Evolutionary conservation across 1,284 basidiomycete genomes (phyloP).

Genomic region (Wolfiporia cocos): DNA sequence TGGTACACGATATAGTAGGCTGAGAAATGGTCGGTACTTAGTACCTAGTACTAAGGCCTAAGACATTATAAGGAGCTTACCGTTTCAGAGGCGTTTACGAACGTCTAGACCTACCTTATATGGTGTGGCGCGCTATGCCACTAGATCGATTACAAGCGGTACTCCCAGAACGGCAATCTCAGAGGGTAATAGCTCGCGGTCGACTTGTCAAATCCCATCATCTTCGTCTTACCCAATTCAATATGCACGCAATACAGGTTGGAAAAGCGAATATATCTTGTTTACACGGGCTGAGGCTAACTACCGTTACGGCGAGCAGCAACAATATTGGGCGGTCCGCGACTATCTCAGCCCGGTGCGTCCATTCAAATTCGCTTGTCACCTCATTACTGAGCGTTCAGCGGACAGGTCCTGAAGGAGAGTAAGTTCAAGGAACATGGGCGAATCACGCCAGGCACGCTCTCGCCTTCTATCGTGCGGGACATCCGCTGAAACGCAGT

Average conservation of each 20-base stretch:
- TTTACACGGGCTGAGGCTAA: neutral
- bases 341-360: conserved; percentile 93
- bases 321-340: conserved; percentile 93
- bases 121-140: no score
- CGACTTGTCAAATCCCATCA: no score
- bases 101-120: no score
- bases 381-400: conserved; percentile 9
- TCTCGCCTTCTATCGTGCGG: neutral
- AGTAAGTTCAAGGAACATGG: conserved; percentile 99
- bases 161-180: no score
- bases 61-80: no score
- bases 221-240: no score
- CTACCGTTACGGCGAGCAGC: conserved; percentile 33
- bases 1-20: no score
- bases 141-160: no score
- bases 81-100: no score
- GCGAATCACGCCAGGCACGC: conserved; percentile 87
- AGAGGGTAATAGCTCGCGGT: no score
- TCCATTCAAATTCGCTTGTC: conserved; percentile 15
- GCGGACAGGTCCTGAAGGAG: conserved; percentile 82
- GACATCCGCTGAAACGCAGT: conserved; percentile 5
- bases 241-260: conserved; percentile 79
- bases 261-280: conserved; percentile 13
- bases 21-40: no score
- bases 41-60: no score